A percentile compares a stretch with the other conserved stretches of the same genome.
Conservation (phyloP, 192 early-diverging fungal species). For the Dissophora globulifera region DNA sequence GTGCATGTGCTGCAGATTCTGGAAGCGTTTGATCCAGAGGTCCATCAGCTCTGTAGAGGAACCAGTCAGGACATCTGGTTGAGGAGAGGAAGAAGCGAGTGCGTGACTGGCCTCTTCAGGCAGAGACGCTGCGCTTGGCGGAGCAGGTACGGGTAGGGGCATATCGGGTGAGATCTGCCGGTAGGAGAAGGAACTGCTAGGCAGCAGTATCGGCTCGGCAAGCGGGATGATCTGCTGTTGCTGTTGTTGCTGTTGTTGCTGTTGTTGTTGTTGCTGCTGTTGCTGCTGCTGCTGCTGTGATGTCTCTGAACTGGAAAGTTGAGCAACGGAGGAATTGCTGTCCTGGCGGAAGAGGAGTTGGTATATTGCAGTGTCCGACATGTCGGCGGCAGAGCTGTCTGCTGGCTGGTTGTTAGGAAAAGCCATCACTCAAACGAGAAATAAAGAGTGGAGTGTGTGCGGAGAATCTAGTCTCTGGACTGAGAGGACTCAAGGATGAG, state of each 20-base stretch:
- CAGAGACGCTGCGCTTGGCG: not conserved
- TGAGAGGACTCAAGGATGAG: no score
- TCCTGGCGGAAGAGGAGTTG: not conserved
- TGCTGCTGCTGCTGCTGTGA: not conserved
- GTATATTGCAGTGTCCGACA: constrained; percentile 7
- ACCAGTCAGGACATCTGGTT: no score
- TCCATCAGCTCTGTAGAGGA: not conserved
- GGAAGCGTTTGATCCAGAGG: constrained; percentile 27
- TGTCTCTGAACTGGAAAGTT: not conserved
- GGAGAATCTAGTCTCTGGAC: no score
- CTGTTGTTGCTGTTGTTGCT: not conserved
- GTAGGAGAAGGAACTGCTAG: constrained; percentile 22
- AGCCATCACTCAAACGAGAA: not conserved
- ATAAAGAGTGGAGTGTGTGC: not conserved
- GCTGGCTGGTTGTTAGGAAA: not conserved
- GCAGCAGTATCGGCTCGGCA: constrained; percentile 3
- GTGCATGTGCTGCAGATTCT: constrained; percentile 34
- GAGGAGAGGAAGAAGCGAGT: not conserved
- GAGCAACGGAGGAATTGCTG: no score
- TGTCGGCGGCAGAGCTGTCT: not conserved
- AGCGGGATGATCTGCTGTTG: not conserved
- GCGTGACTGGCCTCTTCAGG: not conserved
- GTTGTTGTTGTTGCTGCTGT: not conserved
- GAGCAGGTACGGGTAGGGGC: constrained; percentile 10
- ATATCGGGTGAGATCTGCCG: constrained; percentile 22